Percentiles rank a stretch among this genome's conserved stretches.
Conservation (phyloP, 768 basidiomycete species). For the Pulveroboletus sp. region DNA sequence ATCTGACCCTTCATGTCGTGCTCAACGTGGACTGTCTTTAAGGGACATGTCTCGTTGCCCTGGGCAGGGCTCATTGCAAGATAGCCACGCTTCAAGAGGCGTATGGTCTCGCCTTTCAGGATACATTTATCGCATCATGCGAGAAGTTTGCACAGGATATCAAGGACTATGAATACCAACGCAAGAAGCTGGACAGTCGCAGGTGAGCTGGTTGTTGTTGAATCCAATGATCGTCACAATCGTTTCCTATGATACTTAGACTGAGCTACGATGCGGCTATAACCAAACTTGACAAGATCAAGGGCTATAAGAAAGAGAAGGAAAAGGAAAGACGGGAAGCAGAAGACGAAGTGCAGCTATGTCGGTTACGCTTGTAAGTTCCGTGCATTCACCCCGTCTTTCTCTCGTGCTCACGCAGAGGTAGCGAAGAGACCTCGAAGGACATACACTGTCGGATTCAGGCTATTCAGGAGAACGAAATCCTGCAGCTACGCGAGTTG, state of each 20-base stretch:
- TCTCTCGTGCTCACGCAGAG: slow-evolving; percentile 8
- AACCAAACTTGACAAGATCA: slow-evolving; percentile 63
- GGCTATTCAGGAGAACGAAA: slow-evolving; percentile 75
- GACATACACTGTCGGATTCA: slow-evolving; percentile 80
- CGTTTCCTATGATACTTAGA: slow-evolving; percentile 33
- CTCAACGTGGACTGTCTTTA: neutral
- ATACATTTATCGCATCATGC: slow-evolving; percentile 67
- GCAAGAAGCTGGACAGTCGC: slow-evolving; percentile 85
- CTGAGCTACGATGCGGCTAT: slow-evolving; percentile 73
- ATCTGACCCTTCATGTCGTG: neutral
- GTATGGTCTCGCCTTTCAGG: slow-evolving; percentile 65
- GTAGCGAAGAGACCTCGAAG: slow-evolving; percentile 80
- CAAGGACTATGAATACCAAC: slow-evolving; percentile 73
- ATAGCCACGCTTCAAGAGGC: slow-evolving; percentile 82
- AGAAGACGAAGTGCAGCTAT: slow-evolving; percentile 73
- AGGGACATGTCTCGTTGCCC: slow-evolving; percentile 69
- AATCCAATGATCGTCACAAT: neutral
- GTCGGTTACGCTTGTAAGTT: slow-evolving; percentile 70
- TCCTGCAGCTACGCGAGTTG: slow-evolving; percentile 65
- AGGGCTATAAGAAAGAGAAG: slow-evolving; percentile 75
- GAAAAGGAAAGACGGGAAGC: slow-evolving; percentile 68
- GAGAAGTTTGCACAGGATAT: slow-evolving; percentile 65
- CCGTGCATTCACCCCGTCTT: neutral
- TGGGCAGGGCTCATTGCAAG: slow-evolving; percentile 83
- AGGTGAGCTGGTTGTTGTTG: slow-evolving; percentile 41